A percentile compares a stretch with the other conserved stretches of the same genome.
phyloP scores from a whole-genome alignment of 1,139 yeast species.

The Pichia norvegensis region DNA sequence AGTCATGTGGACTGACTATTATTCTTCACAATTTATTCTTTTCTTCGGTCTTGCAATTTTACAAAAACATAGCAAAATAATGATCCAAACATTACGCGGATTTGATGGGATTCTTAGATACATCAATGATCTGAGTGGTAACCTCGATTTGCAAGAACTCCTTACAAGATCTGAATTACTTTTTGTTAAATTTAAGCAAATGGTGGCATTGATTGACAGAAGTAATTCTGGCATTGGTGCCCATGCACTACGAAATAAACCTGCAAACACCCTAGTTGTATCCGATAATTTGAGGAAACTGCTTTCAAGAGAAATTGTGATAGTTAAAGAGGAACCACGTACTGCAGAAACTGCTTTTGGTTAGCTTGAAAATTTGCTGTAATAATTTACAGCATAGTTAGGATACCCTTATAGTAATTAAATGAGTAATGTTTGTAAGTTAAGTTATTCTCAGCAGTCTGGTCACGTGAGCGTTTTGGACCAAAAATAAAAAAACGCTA shows the following conservation, averaged over 20 bases:
- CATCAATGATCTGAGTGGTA: conserved; percentile 79
- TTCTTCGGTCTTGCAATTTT: conserved; percentile 82
- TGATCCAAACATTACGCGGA: conserved; percentile 60
- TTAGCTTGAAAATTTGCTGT: conserved; percentile 6
- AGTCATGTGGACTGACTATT: conserved; percentile 78
- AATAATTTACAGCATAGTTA: too few species aligned
- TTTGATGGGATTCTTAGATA: conserved; percentile 91
- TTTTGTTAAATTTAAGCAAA: conserved; percentile 69
- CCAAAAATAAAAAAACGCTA: too few species aligned
- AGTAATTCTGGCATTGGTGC: conserved; percentile 29
- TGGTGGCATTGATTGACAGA: conserved; percentile 69
- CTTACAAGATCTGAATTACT: conserved; percentile 75
- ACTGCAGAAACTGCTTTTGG: conserved; percentile 32
- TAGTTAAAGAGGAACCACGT: conserved; percentile 56
- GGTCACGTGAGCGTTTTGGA: neutral
- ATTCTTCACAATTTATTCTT: conserved; percentile 78
- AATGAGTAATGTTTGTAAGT: neutral
- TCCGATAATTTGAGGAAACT: conserved; percentile 52
- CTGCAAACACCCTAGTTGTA: conserved; percentile 22
- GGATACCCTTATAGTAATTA: too few species aligned
- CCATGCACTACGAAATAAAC: neutral
- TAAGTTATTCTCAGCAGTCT: neutral
- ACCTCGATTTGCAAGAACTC: conserved; percentile 61
- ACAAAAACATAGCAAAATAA: conserved; percentile 76
- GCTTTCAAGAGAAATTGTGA: conserved; percentile 50